These are phyloP conservation scores for Cladosporium colombiae DNA, from an alignment of 2,329 filamentous ascomycete genomes.

Conservation along the genomic window DNA sequence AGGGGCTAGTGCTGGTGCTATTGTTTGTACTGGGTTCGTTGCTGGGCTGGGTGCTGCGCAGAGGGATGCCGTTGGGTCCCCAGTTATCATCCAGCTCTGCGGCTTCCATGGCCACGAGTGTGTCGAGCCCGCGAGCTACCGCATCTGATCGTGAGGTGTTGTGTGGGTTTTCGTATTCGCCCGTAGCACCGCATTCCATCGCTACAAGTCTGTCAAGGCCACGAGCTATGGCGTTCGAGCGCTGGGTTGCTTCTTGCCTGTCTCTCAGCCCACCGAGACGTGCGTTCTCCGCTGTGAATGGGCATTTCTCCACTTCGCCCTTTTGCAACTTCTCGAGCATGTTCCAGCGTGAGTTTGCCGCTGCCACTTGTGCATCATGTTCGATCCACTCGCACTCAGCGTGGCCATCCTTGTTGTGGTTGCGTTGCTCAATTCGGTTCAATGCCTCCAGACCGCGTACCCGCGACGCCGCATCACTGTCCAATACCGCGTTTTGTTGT, in stretches of 20 bases:
- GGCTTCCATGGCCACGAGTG: slow-evolving; percentile 22
- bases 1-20: slow-evolving; percentile 20
- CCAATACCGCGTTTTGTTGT: background rate
- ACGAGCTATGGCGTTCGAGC: slow-evolving; percentile 16
- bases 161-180: background rate
- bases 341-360: slow-evolving; percentile 14
- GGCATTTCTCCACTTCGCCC: slow-evolving; percentile 16
- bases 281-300: slow-evolving; percentile 15
- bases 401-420: background rate
- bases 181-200: slow-evolving; percentile 17
- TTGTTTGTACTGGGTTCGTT: slow-evolving; percentile 7
- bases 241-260: slow-evolving; percentile 13
- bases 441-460: background rate
- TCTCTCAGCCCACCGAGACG: slow-evolving; percentile 9
- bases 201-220: slow-evolving; percentile 19
- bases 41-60: background rate
- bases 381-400: slow-evolving; percentile 6
- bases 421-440: slow-evolving; percentile 3
- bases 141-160: background rate
- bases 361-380: slow-evolving; percentile 1
- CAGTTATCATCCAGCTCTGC: slow-evolving; percentile 18
- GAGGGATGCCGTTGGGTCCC: slow-evolving; percentile 18
- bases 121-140: slow-evolving; percentile 20
- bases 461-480: background rate
- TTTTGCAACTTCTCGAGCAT: slow-evolving; percentile 17